phyloP scores from a whole-genome alignment of 805 yeast genomes.

The Wickerhamiella galacta region DNA sequence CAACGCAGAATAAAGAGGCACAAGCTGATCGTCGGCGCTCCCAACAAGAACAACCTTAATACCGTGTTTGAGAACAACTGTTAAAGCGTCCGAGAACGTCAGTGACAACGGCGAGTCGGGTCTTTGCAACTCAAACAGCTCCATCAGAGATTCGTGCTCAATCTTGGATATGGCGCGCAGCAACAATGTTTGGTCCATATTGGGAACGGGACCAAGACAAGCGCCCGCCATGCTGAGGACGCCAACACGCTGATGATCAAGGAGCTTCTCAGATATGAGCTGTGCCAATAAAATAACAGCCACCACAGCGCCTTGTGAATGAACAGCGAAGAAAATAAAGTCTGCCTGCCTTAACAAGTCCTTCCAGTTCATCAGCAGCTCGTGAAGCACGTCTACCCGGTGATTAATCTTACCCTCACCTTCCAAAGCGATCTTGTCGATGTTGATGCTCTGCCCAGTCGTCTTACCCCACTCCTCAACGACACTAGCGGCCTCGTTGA shows the following conservation, averaged over 20 bases:
- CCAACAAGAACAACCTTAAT: conserved; percentile 73
- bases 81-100: conserved; percentile 50
- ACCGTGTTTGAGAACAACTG: conserved; percentile 46
- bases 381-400: conserved; percentile 66
- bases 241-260: conserved; percentile 36
- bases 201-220: conserved; percentile 85
- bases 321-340: conserved; percentile 79
- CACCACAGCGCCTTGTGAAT: conserved; percentile 93
- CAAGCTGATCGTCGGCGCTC: conserved; percentile 83
- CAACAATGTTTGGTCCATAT: conserved; percentile 67
- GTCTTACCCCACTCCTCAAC: conserved; percentile 47
- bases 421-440: conserved; percentile 87
- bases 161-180: conserved; percentile 81
- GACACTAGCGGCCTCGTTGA: conserved; percentile 74
- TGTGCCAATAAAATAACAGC: conserved; percentile 62
- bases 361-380: conserved; percentile 52
- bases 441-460: conserved; percentile 28
- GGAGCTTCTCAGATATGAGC: conserved; percentile 42
- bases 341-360: conserved; percentile 47
- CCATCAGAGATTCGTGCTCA: conserved; percentile 73
- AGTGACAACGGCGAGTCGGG: conserved; percentile 55
- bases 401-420: conserved; percentile 84
- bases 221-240: conserved; percentile 91
- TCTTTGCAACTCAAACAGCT: conserved; percentile 75
- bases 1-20: conserved; percentile 77